Percentiles rank a stretch among this genome's conserved stretches.
Evolutionary conservation across 1,284 basidiomycete genomes (phyloP).

Genomic region (Ceratobasidium theobromae): DNA sequence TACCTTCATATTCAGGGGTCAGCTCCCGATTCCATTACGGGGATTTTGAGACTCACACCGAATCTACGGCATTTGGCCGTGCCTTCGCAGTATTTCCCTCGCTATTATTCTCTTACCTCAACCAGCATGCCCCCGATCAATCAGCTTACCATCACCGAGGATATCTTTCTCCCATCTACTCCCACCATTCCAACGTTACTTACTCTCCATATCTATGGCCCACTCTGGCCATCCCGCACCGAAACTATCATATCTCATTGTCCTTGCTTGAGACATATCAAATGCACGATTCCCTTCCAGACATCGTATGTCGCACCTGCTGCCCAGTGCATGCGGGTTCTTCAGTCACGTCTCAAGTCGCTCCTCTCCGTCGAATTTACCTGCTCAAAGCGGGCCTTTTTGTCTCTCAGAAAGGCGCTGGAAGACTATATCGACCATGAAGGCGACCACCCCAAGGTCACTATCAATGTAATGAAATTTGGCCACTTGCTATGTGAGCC

Average conservation of each 20-base stretch:
- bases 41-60: conserved; percentile 6
- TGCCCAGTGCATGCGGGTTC: not conserved
- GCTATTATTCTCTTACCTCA: not conserved
- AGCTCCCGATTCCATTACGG: not conserved
- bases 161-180: conserved; percentile 12
- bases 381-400: conserved; percentile 5
- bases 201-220: conserved; percentile 13
- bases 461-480: not conserved
- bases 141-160: conserved; percentile 14
- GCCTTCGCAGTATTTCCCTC: conserved; percentile 25
- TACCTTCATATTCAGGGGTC: conserved; percentile 7
- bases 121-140: not conserved
- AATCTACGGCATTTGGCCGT: conserved; percentile 20
- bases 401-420: not conserved
- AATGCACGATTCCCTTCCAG: conserved; percentile 14
- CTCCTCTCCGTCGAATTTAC: conserved; percentile 9
- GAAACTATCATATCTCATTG: conserved; percentile 22
- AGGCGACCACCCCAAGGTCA: not conserved
- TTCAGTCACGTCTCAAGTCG: not conserved
- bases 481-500: not conserved
- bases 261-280: not conserved
- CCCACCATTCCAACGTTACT: not conserved
- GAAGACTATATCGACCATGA: not conserved
- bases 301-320: conserved; percentile 13
- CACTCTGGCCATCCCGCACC: conserved; percentile 20